A percentile compares a stretch with the other conserved stretches of the same genome.
Evolutionary conservation across 2,329 filamentous ascomycete species (phyloP).

Genomic region (Diaporthe sp.): DNA sequence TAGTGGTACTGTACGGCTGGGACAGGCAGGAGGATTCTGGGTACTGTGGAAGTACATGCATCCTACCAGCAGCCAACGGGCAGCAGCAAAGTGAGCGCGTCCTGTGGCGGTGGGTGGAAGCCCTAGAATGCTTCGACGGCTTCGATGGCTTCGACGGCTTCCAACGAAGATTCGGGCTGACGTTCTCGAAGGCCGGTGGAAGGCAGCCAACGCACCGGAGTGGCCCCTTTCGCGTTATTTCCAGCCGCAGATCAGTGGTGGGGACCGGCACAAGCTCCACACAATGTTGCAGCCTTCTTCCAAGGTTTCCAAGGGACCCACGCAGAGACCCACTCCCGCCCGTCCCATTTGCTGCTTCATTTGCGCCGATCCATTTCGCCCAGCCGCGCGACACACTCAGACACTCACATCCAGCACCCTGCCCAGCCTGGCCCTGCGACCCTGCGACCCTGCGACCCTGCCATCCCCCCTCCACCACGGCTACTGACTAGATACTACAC

Average conservation of each 20-base stretch:
- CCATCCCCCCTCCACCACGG: neutral
- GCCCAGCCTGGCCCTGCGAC: conserved; percentile 13
- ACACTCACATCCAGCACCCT: neutral
- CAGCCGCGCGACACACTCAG: conserved; percentile 25
- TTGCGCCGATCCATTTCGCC: conserved; percentile 32
- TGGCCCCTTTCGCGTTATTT: conserved; percentile 33
- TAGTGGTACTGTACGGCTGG: neutral
- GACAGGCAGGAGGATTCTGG: neutral
- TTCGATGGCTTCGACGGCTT: conserved; percentile 26
- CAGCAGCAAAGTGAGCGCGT: neutral
- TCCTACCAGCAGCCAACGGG: neutral
- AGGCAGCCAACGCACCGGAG: conserved; percentile 24
- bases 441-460: conserved; percentile 13
- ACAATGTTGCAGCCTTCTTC: conserved; percentile 25
- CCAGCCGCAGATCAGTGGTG: conserved; percentile 27
- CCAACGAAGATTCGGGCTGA: conserved; percentile 11
- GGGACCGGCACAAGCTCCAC: conserved; percentile 27
- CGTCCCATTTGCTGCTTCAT: conserved; percentile 29
- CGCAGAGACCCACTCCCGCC: neutral
- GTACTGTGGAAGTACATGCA: neutral
- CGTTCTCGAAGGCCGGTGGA: conserved; percentile 32
- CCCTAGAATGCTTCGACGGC: conserved; percentile 29
- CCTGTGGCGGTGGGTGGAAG: conserved; percentile 13
- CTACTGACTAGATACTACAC: neutral
- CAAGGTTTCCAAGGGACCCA: conserved; percentile 31